A percentile compares a stretch with the other conserved stretches of the same genome.
Evolutionary conservation across 2,329 filamentous ascomycete species (phyloP).

Genomic region (Ramularia collo-cygni): DNA sequence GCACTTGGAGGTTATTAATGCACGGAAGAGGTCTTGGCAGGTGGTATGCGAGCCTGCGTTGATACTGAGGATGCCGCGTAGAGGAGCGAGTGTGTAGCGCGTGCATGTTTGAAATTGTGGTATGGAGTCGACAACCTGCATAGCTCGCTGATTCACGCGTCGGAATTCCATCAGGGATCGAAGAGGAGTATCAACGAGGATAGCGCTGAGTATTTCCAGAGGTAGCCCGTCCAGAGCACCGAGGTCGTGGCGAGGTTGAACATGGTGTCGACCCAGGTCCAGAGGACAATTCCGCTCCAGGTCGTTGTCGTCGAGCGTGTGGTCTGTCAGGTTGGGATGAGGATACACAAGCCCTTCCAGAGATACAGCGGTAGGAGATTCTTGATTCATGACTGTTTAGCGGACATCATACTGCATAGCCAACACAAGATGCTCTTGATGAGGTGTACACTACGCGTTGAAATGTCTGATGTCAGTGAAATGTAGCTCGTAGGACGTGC

Average conservation of each 20-base stretch:
- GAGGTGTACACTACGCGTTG: too few species aligned
- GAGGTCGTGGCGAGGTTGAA: neutral
- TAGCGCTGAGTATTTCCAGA: neutral
- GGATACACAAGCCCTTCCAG: neutral
- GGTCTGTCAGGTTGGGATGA: neutral
- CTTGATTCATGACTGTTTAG: neutral
- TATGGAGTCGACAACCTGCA: slow-evolving; percentile 32
- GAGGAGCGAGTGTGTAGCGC: slow-evolving; percentile 27
- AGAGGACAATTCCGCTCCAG: neutral
- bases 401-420: too few species aligned
- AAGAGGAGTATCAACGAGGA: slow-evolving; percentile 23
- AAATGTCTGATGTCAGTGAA: too few species aligned
- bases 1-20: slow-evolving; percentile 30
- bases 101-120: slow-evolving; percentile 31
- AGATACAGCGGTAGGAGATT: neutral
- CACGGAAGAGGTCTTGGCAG: slow-evolving; percentile 29
- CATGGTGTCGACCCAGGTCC: neutral
- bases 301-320: neutral
- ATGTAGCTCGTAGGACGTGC: too few species aligned
- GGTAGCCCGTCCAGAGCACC: neutral
- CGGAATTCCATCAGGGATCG: slow-evolving; percentile 31
- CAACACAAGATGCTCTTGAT: too few species aligned
- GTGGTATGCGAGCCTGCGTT: slow-evolving; percentile 24
- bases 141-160: slow-evolving; percentile 31
- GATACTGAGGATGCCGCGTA: slow-evolving; percentile 32